Percentiles rank a stretch among this genome's conserved stretches.
These are phyloP conservation scores for Fonsecaea pedrosoi DNA, from an alignment of 2,329 filamentous ascomycete genomes.

Conservation along the genomic window DNA sequence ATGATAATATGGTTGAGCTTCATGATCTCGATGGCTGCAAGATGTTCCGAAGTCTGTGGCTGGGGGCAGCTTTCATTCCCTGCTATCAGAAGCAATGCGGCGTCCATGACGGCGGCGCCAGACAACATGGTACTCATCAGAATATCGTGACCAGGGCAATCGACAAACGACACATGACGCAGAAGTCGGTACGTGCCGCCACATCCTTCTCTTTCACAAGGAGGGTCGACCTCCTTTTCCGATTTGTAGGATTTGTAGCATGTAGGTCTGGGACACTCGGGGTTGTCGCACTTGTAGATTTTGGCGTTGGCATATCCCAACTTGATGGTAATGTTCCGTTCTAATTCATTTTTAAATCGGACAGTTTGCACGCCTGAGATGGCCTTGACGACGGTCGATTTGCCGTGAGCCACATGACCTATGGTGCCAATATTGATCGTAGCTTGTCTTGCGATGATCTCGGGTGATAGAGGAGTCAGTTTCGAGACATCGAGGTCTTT, in stretches of 20 bases:
- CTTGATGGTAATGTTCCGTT: conserved; percentile 99
- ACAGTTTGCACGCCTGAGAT: conserved; percentile 99
- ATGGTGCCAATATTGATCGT: conserved; percentile 99
- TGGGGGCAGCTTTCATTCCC: conserved; percentile 99
- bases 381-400: conserved; percentile 98
- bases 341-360: conserved; percentile 99
- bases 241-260: conserved; percentile 98
- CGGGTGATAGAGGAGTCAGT: conserved; percentile 85
- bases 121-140: conserved; percentile 99
- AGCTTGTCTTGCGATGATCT: conserved; percentile 96
- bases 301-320: conserved; percentile 99
- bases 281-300: conserved; percentile 97
- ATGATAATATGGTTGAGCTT: conserved; percentile 99
- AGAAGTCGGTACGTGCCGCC: conserved; percentile 83
- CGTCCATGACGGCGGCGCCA: conserved; percentile 99
- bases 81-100: conserved; percentile 91
- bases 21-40: conserved; percentile 99
- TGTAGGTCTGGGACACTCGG: conserved; percentile 86
- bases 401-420: conserved; percentile 97
- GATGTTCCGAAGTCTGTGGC: conserved; percentile 96
- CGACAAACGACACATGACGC: conserved; percentile 96
- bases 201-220: conserved; percentile 93
- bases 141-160: conserved; percentile 99
- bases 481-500: conserved; percentile 81
- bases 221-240: conserved; percentile 97